Conservation (phyloP, 2,329 filamentous ascomycete species). For the Seiridium cupressi region DNA sequence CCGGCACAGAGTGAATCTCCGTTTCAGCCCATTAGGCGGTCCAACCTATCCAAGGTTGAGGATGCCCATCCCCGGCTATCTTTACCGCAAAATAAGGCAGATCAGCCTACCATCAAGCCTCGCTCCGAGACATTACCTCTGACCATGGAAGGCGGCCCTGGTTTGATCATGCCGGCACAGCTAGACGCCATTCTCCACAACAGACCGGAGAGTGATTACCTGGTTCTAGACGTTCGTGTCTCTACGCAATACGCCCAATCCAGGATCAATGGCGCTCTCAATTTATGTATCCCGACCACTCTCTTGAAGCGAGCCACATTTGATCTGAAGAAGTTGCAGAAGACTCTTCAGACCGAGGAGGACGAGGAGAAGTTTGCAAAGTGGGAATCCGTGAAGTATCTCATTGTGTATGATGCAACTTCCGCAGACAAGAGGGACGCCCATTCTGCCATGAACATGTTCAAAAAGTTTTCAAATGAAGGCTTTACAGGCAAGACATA, state of each 20-base stretch:
- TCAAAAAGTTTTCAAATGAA: constrained; percentile 89
- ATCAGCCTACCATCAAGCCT: constrained; percentile 34
- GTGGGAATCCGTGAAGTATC: constrained; percentile 72
- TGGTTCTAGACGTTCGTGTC: constrained; percentile 84
- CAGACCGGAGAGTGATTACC: constrained; percentile 38
- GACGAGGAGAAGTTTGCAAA: constrained; percentile 71
- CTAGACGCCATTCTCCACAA: constrained; percentile 56
- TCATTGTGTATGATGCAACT: constrained; percentile 83
- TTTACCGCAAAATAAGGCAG: constrained; percentile 44
- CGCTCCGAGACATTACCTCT: constrained; percentile 54
- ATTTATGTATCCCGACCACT: constrained; percentile 93
- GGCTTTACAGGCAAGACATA: constrained; percentile 73
- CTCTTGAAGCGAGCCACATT: constrained; percentile 88
- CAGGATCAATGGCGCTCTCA: constrained; percentile 77
- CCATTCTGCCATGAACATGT: constrained; percentile 74
- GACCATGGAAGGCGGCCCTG: constrained; percentile 43
- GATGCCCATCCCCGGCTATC: constrained; percentile 56
- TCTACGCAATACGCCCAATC: constrained; percentile 77
- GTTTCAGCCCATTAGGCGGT: constrained; percentile 28
- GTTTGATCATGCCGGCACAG: constrained; percentile 51
- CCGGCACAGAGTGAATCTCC: constrained; percentile 35
- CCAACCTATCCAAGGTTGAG: constrained; percentile 39
- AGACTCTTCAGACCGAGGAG: constrained; percentile 74
- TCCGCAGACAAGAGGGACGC: constrained; percentile 81
- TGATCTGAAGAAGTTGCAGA: constrained; percentile 81